Conservation (phyloP, 495 filamentous ascomycete genomes). For the Talaromyces trachyspermus region DNA sequence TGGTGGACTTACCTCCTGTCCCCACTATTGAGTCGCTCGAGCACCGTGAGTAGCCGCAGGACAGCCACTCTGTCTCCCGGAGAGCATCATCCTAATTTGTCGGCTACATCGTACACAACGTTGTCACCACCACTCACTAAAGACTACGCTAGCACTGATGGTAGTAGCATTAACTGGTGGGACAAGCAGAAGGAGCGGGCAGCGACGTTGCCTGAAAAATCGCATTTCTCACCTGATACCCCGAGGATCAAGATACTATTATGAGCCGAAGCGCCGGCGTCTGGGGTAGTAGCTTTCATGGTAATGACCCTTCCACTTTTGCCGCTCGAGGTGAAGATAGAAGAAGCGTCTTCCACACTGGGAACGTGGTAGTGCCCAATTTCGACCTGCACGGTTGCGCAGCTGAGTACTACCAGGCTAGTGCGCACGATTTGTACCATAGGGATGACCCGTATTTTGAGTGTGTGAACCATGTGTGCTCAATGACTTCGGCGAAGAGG, state of each 20-base stretch:
- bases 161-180: conserved; percentile 20
- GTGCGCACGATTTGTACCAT: conserved; percentile 39
- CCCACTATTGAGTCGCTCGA: conserved; percentile 53
- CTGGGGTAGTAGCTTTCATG: not conserved
- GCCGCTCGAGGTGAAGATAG: not conserved
- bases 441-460: conserved; percentile 43
- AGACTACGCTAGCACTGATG: not conserved
- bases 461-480: conserved; percentile 41
- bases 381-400: conserved; percentile 28
- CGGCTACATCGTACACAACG: conserved; percentile 14
- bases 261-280: conserved; percentile 14
- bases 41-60: conserved; percentile 22
- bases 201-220: conserved; percentile 14
- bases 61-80: conserved; percentile 23
- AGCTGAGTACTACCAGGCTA: conserved; percentile 48
- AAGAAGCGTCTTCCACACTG: not conserved
- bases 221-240: conserved; percentile 31
- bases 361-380: not conserved
- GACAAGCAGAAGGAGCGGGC: conserved; percentile 22
- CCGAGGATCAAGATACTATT: conserved; percentile 8
- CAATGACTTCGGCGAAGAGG: conserved; percentile 23
- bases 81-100: conserved; percentile 24
- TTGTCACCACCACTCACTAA: not conserved
- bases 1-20: conserved; percentile 89
- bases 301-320: not conserved